A percentile compares a stretch with the other conserved stretches of the same genome.
Conservation (phyloP, 768 basidiomycete species). For the Boletus reticuloceps region DNA sequence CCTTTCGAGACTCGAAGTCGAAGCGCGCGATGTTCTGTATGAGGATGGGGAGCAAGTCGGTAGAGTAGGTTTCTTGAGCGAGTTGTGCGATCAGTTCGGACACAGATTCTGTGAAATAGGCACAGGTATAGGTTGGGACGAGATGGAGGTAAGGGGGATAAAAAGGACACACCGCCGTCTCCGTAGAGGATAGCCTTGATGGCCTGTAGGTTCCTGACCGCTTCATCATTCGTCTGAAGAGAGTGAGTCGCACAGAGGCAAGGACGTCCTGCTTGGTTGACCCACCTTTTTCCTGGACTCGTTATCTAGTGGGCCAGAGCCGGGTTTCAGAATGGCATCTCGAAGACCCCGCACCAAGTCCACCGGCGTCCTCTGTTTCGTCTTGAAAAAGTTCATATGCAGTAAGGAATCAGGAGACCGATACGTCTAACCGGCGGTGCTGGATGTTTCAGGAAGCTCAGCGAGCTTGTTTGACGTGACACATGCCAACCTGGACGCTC, state of each 20-base stretch:
- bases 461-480: slow-evolving; percentile 1
- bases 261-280: not conserved
- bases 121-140: slow-evolving; percentile 3
- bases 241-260: not conserved
- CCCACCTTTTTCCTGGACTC: slow-evolving; percentile 81
- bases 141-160: not conserved
- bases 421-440: not conserved
- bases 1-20: slow-evolving; percentile 92
- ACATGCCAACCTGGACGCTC: no score
- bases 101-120: slow-evolving; percentile 55
- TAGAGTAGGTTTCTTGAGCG: slow-evolving; percentile 92
- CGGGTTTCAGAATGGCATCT: slow-evolving; percentile 77
- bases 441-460: not conserved
- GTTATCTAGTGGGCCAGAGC: slow-evolving; percentile 65
- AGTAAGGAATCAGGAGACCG: not conserved
- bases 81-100: slow-evolving; percentile 93
- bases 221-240: slow-evolving; percentile 79
- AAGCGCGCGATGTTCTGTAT: slow-evolving; percentile 83
- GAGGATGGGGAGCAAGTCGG: slow-evolving; percentile 79
- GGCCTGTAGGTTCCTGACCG: slow-evolving; percentile 87
- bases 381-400: slow-evolving; percentile 90
- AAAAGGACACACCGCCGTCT: slow-evolving; percentile 66
- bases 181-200: slow-evolving; percentile 87
- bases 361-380: slow-evolving; percentile 81
- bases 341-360: slow-evolving; percentile 81